Evolutionary conservation across 345 rosid genomes (phyloP), one percentile per base, ranked within the genome.

Genomic region (Salix dunnii): DNA sequence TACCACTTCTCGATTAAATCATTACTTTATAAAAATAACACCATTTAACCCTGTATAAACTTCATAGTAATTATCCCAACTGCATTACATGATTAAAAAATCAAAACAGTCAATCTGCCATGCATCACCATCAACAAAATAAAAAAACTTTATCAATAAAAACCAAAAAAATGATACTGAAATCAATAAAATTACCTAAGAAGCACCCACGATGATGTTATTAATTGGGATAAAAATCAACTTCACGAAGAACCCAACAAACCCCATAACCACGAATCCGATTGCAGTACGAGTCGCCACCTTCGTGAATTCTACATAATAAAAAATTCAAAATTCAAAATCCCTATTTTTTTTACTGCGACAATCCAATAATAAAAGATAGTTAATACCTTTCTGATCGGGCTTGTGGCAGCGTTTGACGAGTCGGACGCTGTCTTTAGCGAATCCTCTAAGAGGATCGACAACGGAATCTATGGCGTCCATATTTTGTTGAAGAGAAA

Each of bases 251-350:
- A 90, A 93, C 0, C 95, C 98, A 5, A 90, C 97, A 67, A 93
- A 91, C 49, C 98, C 93, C 97, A 91, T 91, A 79, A 89, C 97
- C 63, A 89, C 97, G 71, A 93, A 91, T 8, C 98, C 98, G 62
- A 93, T 86, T 58, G 97, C 94, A 11, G 92, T 90, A 83, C 93
- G 97, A 60, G 89, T 78, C n/a, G 97, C 97, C 5, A 91, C 92
- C 81, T 89, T 89, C 7, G 89, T 82, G 87, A 91, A 91, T 79
- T 91, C 94, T 91, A 72, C 64, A 11, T 42, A 30, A 18, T 27
- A 55, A 28, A n/a, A 1, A 4, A 68, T 67, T 35, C 64, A 68
- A 33, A 35, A 8, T 20, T 35, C 38, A 73, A 36, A 58, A 72
- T 38, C 27, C 58, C 48, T 3, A 23, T n/a, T 12, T 3, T 6